Base-by-base conservation (phyloP, 1,284 basidiomycete species). In the Ceratobasidium papillatum region DNA sequence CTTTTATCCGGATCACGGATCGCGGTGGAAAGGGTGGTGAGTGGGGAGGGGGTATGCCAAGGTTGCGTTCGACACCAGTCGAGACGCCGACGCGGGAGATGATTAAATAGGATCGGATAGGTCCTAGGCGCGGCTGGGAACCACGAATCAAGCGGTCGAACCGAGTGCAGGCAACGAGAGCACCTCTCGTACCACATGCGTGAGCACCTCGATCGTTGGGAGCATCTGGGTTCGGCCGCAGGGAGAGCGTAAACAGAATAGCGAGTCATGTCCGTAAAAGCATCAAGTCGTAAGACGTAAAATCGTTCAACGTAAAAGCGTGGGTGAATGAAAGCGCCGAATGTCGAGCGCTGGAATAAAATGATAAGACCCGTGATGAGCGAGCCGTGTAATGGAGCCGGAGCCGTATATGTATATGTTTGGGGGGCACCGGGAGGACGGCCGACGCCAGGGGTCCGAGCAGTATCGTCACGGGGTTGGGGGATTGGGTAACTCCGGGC, bases 401-500 rank as follows among this genome's bases (percentile, higher is more conserved):
- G 27, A 34, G 66, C 34, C 51, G 51, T 54, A 17, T 17, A 51
- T 58, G 54, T 69, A 58, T 69, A 34, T 41, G 22, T 51, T 41
- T 43, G 34, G 64, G 64, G 64, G 64, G 51, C 49, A 49, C 64
- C 64, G 51, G 34, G 49, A 38, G 32, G 64, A 32, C 51, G 34
- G 49, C 30, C 38, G 30, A 32, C 54, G 54, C 30, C 54, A 58
- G 54, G 34, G 54, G 54, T 58, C 54, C 30, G 54, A 25, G 43
- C 41, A 32, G 69, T 72, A 59, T 61, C 69, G 58, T 61, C 69
- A 38, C 22, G 36, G 19, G 22, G 36, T 27, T 2, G 54, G 41
- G 68, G 32, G 68, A 59, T 34, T 22, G 68, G 68, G 68, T 71
- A 72, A 72, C 69, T 12, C 69, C 56, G 69, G 30, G 38, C 41